Evolutionary conservation across 495 filamentous ascomycete genomes (phyloP), one percentile per base, ranked within the genome.

Genomic region (Poronia punctata): DNA sequence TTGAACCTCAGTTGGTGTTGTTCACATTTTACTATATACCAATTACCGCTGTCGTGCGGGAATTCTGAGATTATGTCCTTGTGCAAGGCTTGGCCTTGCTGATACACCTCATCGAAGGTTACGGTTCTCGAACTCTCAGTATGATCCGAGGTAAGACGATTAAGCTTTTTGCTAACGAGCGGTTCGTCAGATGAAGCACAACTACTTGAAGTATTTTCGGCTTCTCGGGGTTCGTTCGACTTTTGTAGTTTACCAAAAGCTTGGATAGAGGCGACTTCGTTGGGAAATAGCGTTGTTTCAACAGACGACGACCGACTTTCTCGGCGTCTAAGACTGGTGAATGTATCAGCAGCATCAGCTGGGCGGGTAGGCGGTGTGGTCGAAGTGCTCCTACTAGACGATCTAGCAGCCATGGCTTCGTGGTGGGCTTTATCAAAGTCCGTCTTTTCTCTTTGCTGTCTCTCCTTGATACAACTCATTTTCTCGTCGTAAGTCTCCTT

Each of bases 11-110:
- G 55, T 0, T 43, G 37, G 10, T 72, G 68, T 33, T 66, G 50
- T 10, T 66, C 64, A 41, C 68, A 72, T 41, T 56, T 61, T 9
- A 70, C 26, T 14, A 72, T 69, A 28, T 67, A 70, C 43, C 52
- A 70, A 0, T 45, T 19, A 3, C 36, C 29, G 18, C 47, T 54
- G 3, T 28, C 20, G 0, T 36, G 12, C 0, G 65, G 68, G 19
- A 48, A 66, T 28, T 70, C 62, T 3, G 61, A 49, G 21, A 72
- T 72, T 4, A 52, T 50, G 31, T 72, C 65, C 10, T 62, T 64
- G 46, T 61, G 52, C 31, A 49, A 29, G 0, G 68, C 55, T 1
- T 56, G 45, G 6, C 63, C 59, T 20, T 48, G 32, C 17, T 62
- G 54, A 40, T 55, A 69, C 0, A 72, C 66, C 14, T 72, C 60